Evolutionary conservation across 352 stramenopile genomes (phyloP), one percentile per base, ranked within the genome.

Genomic region (Globisporangium ultimum): DNA sequence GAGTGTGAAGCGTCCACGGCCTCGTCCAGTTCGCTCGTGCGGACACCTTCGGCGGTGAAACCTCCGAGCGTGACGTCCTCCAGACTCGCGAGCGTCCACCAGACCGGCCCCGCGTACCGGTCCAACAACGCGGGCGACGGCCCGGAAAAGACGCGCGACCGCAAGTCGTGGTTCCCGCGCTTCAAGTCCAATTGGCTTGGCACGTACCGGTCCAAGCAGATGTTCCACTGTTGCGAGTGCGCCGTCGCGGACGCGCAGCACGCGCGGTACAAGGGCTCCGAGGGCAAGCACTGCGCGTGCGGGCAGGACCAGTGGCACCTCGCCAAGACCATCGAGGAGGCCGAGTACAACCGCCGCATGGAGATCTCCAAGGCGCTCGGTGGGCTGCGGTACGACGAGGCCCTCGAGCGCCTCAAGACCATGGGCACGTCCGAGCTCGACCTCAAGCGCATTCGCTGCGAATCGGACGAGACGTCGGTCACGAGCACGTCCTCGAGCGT

Each of bases 181-280:
- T 94, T 94, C 71, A 94, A 94, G 64, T 93, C 83, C 45, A 94
- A 91, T 50, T 90, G 83, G 79, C 68, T 92, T n/a, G 85, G 85
- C 60, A 91, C 80, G 24, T 94, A 88, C 63, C 83, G 85, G 45
- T 91, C 82, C 61, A 92, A 90, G 76, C 78, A 91, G 67, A 92
- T 92, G 81, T 94, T 91, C 63, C 61, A 72, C 22, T 92, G 84
- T 66, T 94, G 85, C 49, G 85, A 94, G 67, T 94, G 85, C 60
- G 84, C 80, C 9, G 76, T 93, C 34, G 66, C 69, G 24, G 63
- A 76, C 60, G 60, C 58, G 58, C 50, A 64, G 38, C 70, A 63
- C 17, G 66, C 70, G 47, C 74, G 80, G 32, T 93, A 91, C 74
- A 92, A 92, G 52, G 82, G 80, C 17, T 74, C 85, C 3, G 84